phyloP scores from a whole-genome alignment of 495 filamentous ascomycete species.

The Astrothelium macrocarpum region DNA sequence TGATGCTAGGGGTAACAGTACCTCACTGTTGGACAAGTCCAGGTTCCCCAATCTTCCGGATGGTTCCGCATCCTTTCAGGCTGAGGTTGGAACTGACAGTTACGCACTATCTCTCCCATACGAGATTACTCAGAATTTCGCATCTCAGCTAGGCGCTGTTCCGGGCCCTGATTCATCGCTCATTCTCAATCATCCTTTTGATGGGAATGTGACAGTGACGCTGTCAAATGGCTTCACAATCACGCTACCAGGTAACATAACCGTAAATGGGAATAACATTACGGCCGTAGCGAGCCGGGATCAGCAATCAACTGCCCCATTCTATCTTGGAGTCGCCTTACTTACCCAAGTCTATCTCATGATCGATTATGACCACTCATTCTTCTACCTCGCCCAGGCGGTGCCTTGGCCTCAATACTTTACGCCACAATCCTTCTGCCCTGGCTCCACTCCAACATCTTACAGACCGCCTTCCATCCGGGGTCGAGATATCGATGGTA shows the following conservation, averaged over 20 bases:
- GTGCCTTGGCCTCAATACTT: slow-evolving; percentile 21
- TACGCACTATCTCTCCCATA: slow-evolving; percentile 27
- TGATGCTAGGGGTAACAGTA: slow-evolving; percentile 15
- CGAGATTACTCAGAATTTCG: slow-evolving; percentile 29
- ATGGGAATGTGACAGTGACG: slow-evolving; percentile 23
- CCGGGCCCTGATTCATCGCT: slow-evolving; percentile 24
- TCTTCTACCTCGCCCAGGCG: slow-evolving; percentile 28
- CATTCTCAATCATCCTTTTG: slow-evolving; percentile 21
- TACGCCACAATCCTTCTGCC: slow-evolving; percentile 27
- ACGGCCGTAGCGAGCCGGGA: slow-evolving; percentile 21
- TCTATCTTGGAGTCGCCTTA: slow-evolving; percentile 26
- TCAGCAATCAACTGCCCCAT: slow-evolving; percentile 18
- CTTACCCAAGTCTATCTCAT: slow-evolving; percentile 31
- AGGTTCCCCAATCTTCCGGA: slow-evolving; percentile 19
- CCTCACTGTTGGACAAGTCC: slow-evolving; percentile 23
- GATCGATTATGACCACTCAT: slow-evolving; percentile 25
- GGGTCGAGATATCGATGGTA: slow-evolving; percentile 14
- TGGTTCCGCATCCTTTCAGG: slow-evolving; percentile 20
- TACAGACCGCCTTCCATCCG: slow-evolving; percentile 17
- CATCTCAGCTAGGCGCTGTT: slow-evolving; percentile 15
- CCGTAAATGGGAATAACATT: slow-evolving; percentile 21
- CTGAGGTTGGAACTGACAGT: slow-evolving; percentile 26
- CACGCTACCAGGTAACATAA: slow-evolving; percentile 24
- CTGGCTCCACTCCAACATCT: slow-evolving; percentile 15
- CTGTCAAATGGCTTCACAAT: slow-evolving; percentile 26